Percentiles rank a stretch among this genome's conserved stretches.
phyloP scores from a whole-genome alignment of 768 basidiomycete species.

The Naganishia friedmannii region DNA sequence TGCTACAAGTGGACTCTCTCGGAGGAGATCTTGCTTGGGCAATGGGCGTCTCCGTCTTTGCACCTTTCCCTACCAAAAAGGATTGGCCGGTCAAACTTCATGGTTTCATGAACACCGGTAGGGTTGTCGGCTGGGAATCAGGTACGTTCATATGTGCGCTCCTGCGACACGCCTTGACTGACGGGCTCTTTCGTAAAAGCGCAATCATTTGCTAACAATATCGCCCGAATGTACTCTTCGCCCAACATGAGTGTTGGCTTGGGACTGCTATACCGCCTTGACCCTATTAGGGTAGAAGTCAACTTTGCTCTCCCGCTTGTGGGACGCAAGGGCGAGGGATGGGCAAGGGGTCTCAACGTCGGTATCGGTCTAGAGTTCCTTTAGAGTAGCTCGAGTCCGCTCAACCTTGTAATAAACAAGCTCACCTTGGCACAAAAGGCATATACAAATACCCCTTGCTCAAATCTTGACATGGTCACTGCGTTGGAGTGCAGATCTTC shows the following conservation, averaged over 20 bases:
- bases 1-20: constrained; percentile 41
- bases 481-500: too few species aligned
- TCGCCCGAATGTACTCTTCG: constrained; percentile 39
- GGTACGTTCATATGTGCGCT: constrained; percentile 33
- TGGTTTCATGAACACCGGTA: constrained; percentile 47
- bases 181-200: constrained; percentile 27
- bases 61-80: constrained; percentile 44
- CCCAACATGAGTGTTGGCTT: constrained; percentile 48
- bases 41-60: constrained; percentile 43
- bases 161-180: background rate
- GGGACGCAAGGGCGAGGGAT: constrained; percentile 45
- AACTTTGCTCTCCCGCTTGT: constrained; percentile 50
- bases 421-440: background rate
- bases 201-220: constrained; percentile 40
- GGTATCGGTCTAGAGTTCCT: constrained; percentile 51
- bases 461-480: too few species aligned
- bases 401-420: background rate
- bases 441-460: too few species aligned
- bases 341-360: constrained; percentile 47
- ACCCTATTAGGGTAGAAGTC: constrained; percentile 47
- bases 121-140: constrained; percentile 44
- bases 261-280: constrained; percentile 48
- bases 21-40: constrained; percentile 50
- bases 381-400: constrained; percentile 1
- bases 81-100: constrained; percentile 48